These are phyloP conservation scores for Termitomyces sp. DNA, from an alignment of 768 basidiomycete genomes.

Conservation along the genomic window DNA sequence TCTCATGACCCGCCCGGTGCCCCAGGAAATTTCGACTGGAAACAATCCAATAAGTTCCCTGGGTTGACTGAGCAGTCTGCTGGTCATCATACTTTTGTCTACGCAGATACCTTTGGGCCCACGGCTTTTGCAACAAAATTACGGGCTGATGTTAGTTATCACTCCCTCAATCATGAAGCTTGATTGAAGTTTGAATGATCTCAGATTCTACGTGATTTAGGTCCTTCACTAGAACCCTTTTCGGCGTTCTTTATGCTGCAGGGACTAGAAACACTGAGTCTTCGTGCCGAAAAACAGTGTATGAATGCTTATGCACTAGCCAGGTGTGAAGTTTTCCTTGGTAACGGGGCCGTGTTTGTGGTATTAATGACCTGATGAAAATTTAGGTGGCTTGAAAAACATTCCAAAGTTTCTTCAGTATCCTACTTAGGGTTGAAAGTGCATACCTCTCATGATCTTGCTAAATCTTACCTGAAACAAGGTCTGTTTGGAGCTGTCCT, in stretches of 20 bases:
- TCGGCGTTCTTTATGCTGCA: conserved; percentile 48
- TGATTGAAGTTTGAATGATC: conserved; percentile 3
- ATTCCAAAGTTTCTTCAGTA: neutral
- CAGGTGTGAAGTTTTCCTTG: conserved; percentile 12
- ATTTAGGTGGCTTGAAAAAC: neutral
- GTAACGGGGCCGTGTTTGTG: neutral
- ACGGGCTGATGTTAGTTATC: neutral
- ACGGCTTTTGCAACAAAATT: conserved; percentile 1
- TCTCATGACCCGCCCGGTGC: neutral
- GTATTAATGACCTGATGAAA: neutral
- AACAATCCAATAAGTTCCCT: conserved; percentile 1
- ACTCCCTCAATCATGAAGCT: neutral
- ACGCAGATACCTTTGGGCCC: conserved; percentile 1
- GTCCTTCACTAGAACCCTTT: conserved; percentile 47
- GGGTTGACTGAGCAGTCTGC: neutral
- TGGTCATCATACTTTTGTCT: conserved; percentile 1
- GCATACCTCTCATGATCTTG: neutral
- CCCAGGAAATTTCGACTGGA: neutral
- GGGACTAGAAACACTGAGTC: conserved; percentile 52
- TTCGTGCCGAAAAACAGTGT: conserved; percentile 43
- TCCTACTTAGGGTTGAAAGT: neutral
- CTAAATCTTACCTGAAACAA: neutral
- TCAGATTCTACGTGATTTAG: conserved; percentile 45
- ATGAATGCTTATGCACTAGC: conserved; percentile 48
- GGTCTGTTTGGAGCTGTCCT: neutral